Conservation (phyloP, 2,329 filamentous ascomycete genomes). For the Graphilbum sp. region DNA sequence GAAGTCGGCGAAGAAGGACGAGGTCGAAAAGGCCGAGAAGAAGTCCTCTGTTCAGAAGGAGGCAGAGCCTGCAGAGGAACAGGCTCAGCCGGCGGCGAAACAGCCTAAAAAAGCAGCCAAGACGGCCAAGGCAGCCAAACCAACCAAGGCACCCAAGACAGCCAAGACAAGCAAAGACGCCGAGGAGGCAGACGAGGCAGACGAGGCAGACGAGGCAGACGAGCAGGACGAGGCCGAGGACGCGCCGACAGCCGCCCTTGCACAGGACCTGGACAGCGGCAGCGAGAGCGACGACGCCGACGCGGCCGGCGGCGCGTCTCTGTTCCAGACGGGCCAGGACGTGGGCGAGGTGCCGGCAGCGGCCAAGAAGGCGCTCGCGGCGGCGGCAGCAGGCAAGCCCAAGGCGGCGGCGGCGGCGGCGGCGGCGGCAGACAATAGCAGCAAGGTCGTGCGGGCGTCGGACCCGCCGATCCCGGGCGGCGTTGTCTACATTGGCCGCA, state of each 20-base stretch:
- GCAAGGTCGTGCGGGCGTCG: slow-evolving; percentile 22
- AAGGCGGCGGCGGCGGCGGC: slow-evolving; percentile 4
- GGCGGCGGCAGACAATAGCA: no score
- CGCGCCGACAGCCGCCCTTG: slow-evolving; percentile 2
- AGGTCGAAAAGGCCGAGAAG: no score
- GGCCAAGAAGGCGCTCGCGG: not conserved
- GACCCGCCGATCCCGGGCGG: slow-evolving; percentile 32
- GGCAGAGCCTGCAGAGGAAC: no score
- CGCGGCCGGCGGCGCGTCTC: slow-evolving; percentile 5
- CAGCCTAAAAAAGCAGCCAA: no score
- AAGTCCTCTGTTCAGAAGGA: no score
- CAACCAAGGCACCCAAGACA: not conserved
- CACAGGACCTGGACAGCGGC: slow-evolving; percentile 1
- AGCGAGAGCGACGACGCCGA: not conserved
- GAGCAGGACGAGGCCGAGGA: slow-evolving; percentile 1
- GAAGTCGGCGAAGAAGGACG: not conserved
- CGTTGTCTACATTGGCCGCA: slow-evolving; percentile 73
- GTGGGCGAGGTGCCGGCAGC: slow-evolving; percentile 9
- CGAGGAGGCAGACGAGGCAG: not conserved
- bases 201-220: not conserved
- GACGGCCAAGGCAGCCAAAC: no score
- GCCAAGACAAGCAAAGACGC: not conserved
- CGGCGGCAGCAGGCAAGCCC: not conserved
- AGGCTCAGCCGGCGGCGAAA: no score
- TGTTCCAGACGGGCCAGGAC: slow-evolving; percentile 10